Base-by-base conservation (phyloP, 1,284 basidiomycete genomes). In the Apiotrichum gamsii region DNA sequence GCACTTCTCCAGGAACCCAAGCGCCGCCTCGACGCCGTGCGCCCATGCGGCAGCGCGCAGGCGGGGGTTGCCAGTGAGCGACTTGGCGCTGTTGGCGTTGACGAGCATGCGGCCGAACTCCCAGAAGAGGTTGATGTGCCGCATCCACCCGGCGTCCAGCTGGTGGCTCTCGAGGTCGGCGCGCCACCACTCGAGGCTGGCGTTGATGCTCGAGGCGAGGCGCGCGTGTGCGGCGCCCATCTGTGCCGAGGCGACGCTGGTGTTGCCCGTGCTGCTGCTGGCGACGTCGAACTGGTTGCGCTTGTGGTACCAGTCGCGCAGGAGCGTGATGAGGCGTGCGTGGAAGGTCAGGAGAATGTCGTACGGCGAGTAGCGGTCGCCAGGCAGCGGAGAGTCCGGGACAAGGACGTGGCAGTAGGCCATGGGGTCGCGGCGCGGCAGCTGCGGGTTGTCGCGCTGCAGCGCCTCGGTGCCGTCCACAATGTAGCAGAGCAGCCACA, bases 401-500 rank as follows among this genome's bases (percentile, higher is more conserved):
- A 54, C 47, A 3, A 66, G 56, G 2, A 57, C 39, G 10, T 53
- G 44, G 43, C 59, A 60, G 46, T 59, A 60, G 2, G 54, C 47
- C 29, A 50, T 45, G 2, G 61, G 52, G 39, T 61, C 54, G 36
- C 57, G 47, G n/a, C 51, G 42, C 21, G 51, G 51, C 15, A 47
- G 39, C 3, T 39, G 35, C 16, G 54, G 45, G 34, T 55, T 52
- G 41, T 52, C 48, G 29, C 51, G 38, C 46, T 58, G 57, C 13
- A 59, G 43, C 5, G 59, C 46, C 39, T 66, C 62, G 4, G 59
- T 62, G 5, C 61, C 60, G 43, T 61, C 61, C 18, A 65, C 64
- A 21, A 66, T 58, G 51, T 67, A 70, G 47, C 65, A 65, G 3
- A 70, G 48, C 11, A 70, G 58, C 65, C 65, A 70, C 10, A 68